Conservation (phyloP, 164 flowering plant genomes). For the Stephania cephalantha region DNA sequence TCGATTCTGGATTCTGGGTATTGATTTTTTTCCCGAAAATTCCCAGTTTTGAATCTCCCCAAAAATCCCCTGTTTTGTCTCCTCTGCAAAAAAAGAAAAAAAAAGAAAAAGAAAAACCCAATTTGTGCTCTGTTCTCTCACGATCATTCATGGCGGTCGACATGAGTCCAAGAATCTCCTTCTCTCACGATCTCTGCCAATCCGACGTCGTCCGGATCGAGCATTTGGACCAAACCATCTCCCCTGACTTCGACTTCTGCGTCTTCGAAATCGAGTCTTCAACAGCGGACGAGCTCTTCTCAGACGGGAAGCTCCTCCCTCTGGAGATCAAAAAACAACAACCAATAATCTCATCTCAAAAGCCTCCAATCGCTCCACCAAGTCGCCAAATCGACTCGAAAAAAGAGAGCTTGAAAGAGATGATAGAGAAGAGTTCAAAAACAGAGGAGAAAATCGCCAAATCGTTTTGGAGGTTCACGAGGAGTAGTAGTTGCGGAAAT, state of each 20-base stretch:
- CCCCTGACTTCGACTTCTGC: conserved; percentile 59
- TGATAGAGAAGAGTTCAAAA: conserved; percentile 30
- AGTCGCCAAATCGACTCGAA: conserved; percentile 10
- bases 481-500: conserved; percentile 60
- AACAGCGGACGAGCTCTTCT: conserved; percentile 71
- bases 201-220: conserved; percentile 19
- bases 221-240: conserved; percentile 31
- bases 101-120: no score
- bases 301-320: conserved; percentile 65
- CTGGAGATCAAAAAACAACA: conserved; percentile 7
- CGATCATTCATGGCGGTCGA: conserved; percentile 44
- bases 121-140: no score
- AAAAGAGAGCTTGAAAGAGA: conserved; percentile 54
- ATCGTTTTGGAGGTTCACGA: conserved; percentile 63
- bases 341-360: neutral
- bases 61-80: no score
- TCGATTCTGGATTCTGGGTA: neutral
- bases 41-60: no score
- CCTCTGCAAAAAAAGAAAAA: no score
- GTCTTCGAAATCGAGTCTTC: conserved; percentile 32
- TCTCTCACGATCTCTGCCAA: conserved; percentile 57
- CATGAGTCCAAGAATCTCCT: conserved; percentile 75
- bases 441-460: conserved; percentile 26
- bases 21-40: neutral
- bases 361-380: conserved; percentile 9